Conservation (phyloP, 2,329 filamentous ascomycete species). For the Pseudopithomyces maydicus region DNA sequence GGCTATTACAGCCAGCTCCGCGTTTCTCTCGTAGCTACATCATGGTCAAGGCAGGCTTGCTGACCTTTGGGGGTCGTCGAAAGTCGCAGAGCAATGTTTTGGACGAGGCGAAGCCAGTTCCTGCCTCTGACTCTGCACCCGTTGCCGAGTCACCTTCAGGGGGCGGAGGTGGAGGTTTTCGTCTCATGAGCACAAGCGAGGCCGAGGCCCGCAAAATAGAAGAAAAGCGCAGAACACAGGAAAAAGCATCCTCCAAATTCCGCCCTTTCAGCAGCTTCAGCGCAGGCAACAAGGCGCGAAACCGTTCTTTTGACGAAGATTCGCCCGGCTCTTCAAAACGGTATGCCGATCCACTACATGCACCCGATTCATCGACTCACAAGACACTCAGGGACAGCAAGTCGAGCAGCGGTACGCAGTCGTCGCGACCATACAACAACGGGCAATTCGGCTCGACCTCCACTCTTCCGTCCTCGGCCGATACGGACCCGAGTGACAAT, state of each 20-base stretch:
- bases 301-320: conserved; percentile 43
- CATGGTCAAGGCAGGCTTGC: conserved; percentile 40
- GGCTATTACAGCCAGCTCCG: conserved; percentile 10
- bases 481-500: conserved; percentile 44
- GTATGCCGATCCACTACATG: conserved; percentile 28
- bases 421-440: conserved; percentile 41
- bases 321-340: conserved; percentile 43
- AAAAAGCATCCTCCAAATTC: conserved; percentile 38
- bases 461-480: conserved; percentile 48
- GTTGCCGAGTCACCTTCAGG: conserved; percentile 25
- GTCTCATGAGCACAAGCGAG: conserved; percentile 41
- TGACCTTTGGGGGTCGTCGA: conserved; percentile 39
- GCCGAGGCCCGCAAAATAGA: conserved; percentile 35
- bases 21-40: conserved; percentile 8
- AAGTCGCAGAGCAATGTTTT: conserved; percentile 45
- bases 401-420: conserved; percentile 47
- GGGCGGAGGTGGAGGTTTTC: conserved; percentile 35
- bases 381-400: conserved; percentile 44
- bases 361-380: conserved; percentile 30
- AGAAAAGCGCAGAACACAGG: conserved; percentile 26
- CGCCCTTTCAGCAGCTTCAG: conserved; percentile 41
- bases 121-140: conserved; percentile 22
- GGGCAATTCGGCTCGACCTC: conserved; percentile 44
- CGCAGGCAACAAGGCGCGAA: conserved; percentile 35
- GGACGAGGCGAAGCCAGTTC: conserved; percentile 28